These are phyloP conservation scores for Macaranga tanarius DNA, from an alignment of 441 rosid genomes.

Conservation along the genomic window DNA sequence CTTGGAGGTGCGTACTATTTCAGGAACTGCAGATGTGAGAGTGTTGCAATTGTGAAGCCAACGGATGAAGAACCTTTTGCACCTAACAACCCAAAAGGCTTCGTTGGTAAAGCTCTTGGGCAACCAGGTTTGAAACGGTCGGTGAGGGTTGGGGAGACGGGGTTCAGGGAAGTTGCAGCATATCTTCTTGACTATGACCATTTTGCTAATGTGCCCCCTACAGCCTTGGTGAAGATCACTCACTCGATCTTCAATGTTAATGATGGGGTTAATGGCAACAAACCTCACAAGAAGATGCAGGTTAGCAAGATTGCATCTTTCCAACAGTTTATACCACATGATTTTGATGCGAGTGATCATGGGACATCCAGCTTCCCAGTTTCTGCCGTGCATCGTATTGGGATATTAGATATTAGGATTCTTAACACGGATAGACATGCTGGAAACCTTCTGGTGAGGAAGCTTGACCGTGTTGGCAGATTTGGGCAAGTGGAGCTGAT, in stretches of 20 bases:
- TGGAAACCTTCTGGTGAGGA: slow-evolving; percentile 54
- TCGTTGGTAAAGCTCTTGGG: slow-evolving; percentile 54
- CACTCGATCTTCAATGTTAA: slow-evolving; percentile 51
- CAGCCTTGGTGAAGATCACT: slow-evolving; percentile 54
- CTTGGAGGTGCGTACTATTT: slow-evolving; percentile 57
- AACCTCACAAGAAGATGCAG: slow-evolving; percentile 36
- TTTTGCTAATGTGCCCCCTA: slow-evolving; percentile 52
- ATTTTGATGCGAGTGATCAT: slow-evolving; percentile 56
- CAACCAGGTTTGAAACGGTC: slow-evolving; percentile 54
- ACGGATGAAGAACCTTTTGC: slow-evolving; percentile 60
- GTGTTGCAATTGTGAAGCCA: slow-evolving; percentile 54
- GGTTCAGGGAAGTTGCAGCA: slow-evolving; percentile 54
- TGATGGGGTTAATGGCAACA: slow-evolving; percentile 41
- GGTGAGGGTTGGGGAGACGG: slow-evolving; percentile 55
- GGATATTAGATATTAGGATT: slow-evolving; percentile 48
- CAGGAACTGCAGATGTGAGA: slow-evolving; percentile 40
- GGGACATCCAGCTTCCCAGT: slow-evolving; percentile 58
- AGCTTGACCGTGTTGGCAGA: slow-evolving; percentile 42
- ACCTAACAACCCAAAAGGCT: slow-evolving; percentile 58
- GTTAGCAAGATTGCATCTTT: slow-evolving; percentile 57
- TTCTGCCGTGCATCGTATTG: slow-evolving; percentile 50
- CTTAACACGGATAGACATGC: slow-evolving; percentile 57
- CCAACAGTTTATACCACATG: slow-evolving; percentile 52
- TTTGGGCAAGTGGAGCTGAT: slow-evolving; percentile 48
- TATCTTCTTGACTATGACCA: slow-evolving; percentile 46